phyloP scores from a whole-genome alignment of 169 alveolate species.

The Plasmodium falciparum region DNA sequence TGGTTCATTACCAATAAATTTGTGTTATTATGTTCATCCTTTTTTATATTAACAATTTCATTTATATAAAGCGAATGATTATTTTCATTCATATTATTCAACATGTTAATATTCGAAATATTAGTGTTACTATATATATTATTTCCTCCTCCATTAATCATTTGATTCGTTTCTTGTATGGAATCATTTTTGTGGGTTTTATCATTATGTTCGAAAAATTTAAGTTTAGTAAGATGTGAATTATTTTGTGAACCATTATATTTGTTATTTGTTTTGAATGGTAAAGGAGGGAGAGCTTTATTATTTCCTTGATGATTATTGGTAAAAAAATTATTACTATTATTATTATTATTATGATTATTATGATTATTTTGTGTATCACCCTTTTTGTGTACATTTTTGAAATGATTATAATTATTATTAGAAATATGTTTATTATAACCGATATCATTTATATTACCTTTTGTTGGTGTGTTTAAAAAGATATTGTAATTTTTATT shows the following conservation, averaged over 20 bases:
- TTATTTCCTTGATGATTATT: not conserved
- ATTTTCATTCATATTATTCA: not conserved
- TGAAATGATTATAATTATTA: not conserved
- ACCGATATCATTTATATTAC: not conserved
- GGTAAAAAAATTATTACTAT: too few species aligned
- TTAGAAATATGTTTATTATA: not conserved
- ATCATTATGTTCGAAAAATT: slow-evolving; percentile 17
- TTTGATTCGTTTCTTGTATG: not conserved
- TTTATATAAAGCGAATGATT: not conserved
- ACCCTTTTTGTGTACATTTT: not conserved
- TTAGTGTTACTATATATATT: not conserved
- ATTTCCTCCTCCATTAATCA: too few species aligned
- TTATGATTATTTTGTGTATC: not conserved
- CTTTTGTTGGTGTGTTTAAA: not conserved
- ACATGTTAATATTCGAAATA: not conserved
- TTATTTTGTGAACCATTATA: not conserved
- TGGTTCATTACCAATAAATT: not conserved
- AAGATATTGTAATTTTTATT: not conserved
- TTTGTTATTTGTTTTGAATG: slow-evolving; percentile 8
- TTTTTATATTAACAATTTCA: not conserved
- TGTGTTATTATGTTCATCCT: not conserved
- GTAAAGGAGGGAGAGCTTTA: slow-evolving; percentile 21
- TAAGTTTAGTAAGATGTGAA: not conserved
- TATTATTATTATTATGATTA: not conserved
- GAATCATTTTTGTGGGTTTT: not conserved